Percentiles rank a stretch among this genome's conserved stretches.
phyloP scores from a whole-genome alignment of 1,139 yeast genomes.

The Taiozyma sp. region DNA sequence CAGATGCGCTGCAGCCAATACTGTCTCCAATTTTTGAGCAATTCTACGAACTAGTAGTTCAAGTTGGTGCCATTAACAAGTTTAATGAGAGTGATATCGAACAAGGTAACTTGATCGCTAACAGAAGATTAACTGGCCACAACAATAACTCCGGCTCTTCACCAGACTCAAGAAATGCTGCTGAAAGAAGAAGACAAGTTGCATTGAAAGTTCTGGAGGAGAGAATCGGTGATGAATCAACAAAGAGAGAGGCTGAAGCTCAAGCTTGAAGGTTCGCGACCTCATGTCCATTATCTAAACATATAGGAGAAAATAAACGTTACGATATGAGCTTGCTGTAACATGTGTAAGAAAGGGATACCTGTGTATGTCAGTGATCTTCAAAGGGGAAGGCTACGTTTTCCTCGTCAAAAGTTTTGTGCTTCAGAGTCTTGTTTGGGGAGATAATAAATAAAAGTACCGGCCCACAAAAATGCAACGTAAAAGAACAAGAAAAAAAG shows the following conservation, averaged over 20 bases:
- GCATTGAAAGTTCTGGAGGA: conserved; percentile 83
- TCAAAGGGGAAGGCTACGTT: no score
- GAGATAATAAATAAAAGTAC: no score
- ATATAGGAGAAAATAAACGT: not conserved
- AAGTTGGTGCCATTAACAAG: conserved; percentile 53
- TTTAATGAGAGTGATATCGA: conserved; percentile 69
- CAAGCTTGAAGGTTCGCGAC: not conserved
- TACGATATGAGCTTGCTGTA: not conserved
- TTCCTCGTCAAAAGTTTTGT: no score
- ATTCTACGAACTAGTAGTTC: conserved; percentile 48
- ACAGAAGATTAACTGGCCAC: conserved; percentile 42
- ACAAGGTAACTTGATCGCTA: conserved; percentile 65
- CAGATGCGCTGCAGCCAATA: conserved; percentile 48
- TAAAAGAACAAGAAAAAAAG: no score
- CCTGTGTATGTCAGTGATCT: no score
- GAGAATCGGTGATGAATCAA: conserved; percentile 37
- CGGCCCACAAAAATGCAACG: no score
- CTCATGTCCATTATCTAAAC: not conserved
- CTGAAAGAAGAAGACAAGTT: conserved; percentile 81
- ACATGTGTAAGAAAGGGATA: not conserved
- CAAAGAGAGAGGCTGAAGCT: conserved; percentile 3
- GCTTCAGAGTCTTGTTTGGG: no score
- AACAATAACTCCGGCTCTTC: conserved; percentile 14
- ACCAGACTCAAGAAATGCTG: conserved; percentile 47
- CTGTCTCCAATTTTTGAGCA: conserved; percentile 49